Conservation (phyloP, 2,329 filamentous ascomycete species). For the Byssochlamys sp. region DNA sequence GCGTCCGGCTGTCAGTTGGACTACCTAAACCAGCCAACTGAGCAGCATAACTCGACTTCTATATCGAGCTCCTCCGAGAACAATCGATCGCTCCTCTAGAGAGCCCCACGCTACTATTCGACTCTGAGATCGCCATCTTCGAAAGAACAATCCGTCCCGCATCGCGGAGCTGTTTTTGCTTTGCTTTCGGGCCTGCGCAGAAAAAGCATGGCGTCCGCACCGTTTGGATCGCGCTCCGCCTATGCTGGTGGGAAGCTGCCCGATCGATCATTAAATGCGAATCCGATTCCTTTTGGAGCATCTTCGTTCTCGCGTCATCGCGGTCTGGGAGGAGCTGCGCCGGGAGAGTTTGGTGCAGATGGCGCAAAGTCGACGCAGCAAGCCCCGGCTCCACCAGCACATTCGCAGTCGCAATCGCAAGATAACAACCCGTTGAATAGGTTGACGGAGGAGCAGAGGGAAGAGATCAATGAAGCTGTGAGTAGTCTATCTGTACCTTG, state of each 20-base stretch:
- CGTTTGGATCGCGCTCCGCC: slow-evolving; percentile 47
- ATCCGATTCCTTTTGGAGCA: slow-evolving; percentile 35
- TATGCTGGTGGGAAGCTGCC: slow-evolving; percentile 46
- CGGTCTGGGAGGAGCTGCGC: slow-evolving; percentile 18
- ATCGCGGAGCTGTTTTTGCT: neutral
- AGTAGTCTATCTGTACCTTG: slow-evolving; percentile 24
- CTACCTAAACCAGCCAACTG: neutral
- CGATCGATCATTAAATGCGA: slow-evolving; percentile 36
- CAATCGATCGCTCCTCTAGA: neutral
- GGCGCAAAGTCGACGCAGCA: slow-evolving; percentile 20
- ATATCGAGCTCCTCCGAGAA: neutral
- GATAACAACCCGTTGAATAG: slow-evolving; percentile 43
- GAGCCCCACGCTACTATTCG: neutral
- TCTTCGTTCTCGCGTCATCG: slow-evolving; percentile 35
- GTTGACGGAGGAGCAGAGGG: slow-evolving; percentile 76
- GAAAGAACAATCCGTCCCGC: neutral
- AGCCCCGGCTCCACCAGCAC: slow-evolving; percentile 27
- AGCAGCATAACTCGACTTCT: neutral
- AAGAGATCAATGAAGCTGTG: slow-evolving; percentile 90
- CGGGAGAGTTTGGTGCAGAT: slow-evolving; percentile 18
- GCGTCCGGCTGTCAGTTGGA: neutral
- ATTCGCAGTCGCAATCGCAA: slow-evolving; percentile 34
- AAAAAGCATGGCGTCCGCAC: slow-evolving; percentile 43
- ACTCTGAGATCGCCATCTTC: neutral
- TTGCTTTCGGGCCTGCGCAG: neutral